Conservation (phyloP, 352 stramenopile species). For the Thalassiosira mediterranea region DNA sequence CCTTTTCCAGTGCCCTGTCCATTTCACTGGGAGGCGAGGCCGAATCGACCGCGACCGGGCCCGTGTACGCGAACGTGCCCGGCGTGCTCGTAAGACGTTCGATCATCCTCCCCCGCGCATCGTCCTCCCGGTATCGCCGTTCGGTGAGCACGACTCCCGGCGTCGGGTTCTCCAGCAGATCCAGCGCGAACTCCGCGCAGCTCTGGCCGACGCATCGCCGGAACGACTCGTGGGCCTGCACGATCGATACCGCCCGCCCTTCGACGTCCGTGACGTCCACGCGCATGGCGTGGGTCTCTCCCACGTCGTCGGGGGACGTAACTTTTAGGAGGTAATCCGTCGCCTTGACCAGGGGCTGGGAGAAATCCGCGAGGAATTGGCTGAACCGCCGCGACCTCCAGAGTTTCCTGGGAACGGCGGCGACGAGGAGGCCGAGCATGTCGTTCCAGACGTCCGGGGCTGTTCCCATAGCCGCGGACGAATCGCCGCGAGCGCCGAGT, state of each 20-base stretch:
- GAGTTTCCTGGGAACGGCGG: constrained; percentile 57
- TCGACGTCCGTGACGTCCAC: constrained; percentile 57
- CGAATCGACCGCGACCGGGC: constrained; percentile 22
- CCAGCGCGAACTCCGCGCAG: constrained; percentile 72
- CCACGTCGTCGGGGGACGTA: constrained; percentile 26
- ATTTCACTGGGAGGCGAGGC: constrained; percentile 14
- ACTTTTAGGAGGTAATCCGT: constrained; percentile 55
- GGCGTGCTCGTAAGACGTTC: constrained; percentile 53
- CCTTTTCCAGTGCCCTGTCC: constrained; percentile 17
- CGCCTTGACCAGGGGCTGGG: constrained; percentile 59
- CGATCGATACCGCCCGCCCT: constrained; percentile 22
- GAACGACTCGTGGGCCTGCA: constrained; percentile 73
- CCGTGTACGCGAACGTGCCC: constrained; percentile 69
- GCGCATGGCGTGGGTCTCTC: constrained; percentile 76
- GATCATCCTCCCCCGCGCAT: constrained; percentile 53
- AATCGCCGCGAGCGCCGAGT: constrained; percentile 44
- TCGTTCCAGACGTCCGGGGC: constrained; percentile 71
- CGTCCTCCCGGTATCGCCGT: constrained; percentile 44
- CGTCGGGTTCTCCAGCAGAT: constrained; percentile 38
- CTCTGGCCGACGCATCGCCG: constrained; percentile 68
- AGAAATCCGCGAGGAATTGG: constrained; percentile 74
- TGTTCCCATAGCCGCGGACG: constrained; percentile 70
- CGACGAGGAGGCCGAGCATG: constrained; percentile 66
- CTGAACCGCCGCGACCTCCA: constrained; percentile 63
- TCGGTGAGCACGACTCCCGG: constrained; percentile 58